Percentiles rank a stretch among this genome's conserved stretches.
Conservation (phyloP, 2,329 filamentous ascomycete species). For the Trichoderma koningiopsis region DNA sequence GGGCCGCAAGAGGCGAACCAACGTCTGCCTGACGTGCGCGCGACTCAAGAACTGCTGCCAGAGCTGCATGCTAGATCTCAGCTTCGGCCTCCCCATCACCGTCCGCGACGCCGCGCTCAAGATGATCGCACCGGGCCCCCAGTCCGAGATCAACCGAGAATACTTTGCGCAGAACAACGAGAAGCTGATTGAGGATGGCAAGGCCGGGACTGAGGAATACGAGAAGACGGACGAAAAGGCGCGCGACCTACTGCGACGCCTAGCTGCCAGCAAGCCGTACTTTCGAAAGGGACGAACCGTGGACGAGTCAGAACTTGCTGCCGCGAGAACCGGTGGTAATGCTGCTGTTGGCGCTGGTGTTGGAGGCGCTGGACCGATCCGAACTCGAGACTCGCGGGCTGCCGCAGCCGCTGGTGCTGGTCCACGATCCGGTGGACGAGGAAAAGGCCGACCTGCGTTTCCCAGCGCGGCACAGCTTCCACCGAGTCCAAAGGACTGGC, state of each 20-base stretch:
- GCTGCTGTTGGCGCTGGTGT: slow-evolving; percentile 57
- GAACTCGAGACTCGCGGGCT: slow-evolving; percentile 68
- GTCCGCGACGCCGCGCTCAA: slow-evolving; percentile 95
- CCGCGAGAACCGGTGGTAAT: slow-evolving; percentile 48
- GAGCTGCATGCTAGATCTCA: slow-evolving; percentile 97
- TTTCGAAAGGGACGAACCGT: slow-evolving; percentile 84
- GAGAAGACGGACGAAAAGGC: slow-evolving; percentile 98
- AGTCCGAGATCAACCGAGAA: slow-evolving; percentile 91
- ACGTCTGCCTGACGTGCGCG: slow-evolving; percentile 94
- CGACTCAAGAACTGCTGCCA: slow-evolving; percentile 98
- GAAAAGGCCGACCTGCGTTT: slow-evolving; percentile 58
- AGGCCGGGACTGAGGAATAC: slow-evolving; percentile 83
- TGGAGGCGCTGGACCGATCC: slow-evolving; percentile 73
- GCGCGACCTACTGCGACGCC: slow-evolving; percentile 76
- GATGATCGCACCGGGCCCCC: slow-evolving; percentile 92
- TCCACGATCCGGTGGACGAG: slow-evolving; percentile 47
- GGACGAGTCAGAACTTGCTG: slow-evolving; percentile 54
- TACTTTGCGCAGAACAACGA: slow-evolving; percentile 99
- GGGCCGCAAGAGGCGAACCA: slow-evolving; percentile 87
- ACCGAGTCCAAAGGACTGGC: slow-evolving; percentile 80
- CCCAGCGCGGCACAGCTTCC: slow-evolving; percentile 73
- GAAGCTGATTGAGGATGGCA: slow-evolving; percentile 89
- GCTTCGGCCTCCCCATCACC: slow-evolving; percentile 91
- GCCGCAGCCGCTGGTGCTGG: slow-evolving; percentile 53
- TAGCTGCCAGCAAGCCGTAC: slow-evolving; percentile 93